Evolutionary conservation across 345 rosid species (phyloP).

Genomic region (Camelina sativa): DNA sequence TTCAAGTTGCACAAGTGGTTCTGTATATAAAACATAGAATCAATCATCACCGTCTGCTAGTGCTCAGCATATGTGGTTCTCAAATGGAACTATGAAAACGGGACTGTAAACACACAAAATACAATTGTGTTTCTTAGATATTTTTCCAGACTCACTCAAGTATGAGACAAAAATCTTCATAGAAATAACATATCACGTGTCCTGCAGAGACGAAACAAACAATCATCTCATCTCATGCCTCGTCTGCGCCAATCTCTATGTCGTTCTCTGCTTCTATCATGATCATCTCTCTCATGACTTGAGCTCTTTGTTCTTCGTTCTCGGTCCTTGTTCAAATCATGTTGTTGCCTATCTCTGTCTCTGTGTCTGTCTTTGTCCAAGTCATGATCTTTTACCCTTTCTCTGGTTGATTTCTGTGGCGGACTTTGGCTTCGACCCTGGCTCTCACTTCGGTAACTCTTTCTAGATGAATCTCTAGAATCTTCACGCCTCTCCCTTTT

Average conservation of each 20-base stretch:
- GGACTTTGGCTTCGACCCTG: conserved; percentile 71
- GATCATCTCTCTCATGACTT: conserved; percentile 71
- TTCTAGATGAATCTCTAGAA: conserved; percentile 62
- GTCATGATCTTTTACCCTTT: conserved; percentile 49
- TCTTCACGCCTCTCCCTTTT: conserved; percentile 65
- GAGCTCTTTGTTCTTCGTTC: conserved; percentile 70
- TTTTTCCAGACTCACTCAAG: neutral
- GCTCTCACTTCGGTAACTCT: conserved; percentile 63
- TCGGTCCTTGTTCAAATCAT: conserved; percentile 36
- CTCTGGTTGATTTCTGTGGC: conserved; percentile 57
- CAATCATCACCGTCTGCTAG: neutral
- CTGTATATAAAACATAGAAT: neutral
- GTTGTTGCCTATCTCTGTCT: conserved; percentile 49
- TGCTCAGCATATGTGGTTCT: neutral
- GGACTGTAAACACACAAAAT: conserved; percentile 2
- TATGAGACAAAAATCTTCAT: neutral
- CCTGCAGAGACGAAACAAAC: conserved; percentile 2
- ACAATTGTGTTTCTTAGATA: conserved; percentile 3
- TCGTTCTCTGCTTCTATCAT: conserved; percentile 68
- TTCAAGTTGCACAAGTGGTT: neutral
- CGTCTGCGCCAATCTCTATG: conserved; percentile 79
- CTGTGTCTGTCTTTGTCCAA: conserved; percentile 46
- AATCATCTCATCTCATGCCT: conserved; percentile 44
- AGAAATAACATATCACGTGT: conserved; percentile 7
- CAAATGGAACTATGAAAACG: conserved; percentile 2